Evolutionary conservation across 2,329 filamentous ascomycete species (phyloP).

Genomic region (Colletotrichum tabaci): DNA sequence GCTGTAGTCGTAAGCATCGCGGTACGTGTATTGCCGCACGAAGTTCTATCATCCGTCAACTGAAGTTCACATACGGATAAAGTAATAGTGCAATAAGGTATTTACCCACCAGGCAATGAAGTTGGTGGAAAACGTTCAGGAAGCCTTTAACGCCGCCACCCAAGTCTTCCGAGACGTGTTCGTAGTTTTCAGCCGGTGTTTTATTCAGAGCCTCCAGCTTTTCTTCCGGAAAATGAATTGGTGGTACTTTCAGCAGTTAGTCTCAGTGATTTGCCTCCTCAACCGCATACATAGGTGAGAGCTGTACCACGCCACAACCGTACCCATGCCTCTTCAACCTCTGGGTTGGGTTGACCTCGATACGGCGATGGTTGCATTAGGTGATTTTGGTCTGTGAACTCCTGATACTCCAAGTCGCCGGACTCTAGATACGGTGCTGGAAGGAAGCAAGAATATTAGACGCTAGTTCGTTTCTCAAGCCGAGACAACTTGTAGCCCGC

Average conservation of each 20-base stretch:
- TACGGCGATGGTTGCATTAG: conserved; percentile 40
- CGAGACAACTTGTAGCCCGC: no score
- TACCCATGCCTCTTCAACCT: conserved; percentile 38
- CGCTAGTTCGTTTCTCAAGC: not conserved
- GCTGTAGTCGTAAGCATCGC: conserved; percentile 33
- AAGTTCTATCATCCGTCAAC: conserved; percentile 20
- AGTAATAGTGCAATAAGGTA: not conserved
- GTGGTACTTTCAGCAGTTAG: not conserved
- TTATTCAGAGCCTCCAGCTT: conserved; percentile 5
- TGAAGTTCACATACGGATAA: not conserved
- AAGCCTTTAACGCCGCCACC: conserved; percentile 32
- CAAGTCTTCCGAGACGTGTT: conserved; percentile 24
- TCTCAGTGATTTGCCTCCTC: not conserved
- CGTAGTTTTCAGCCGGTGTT: not conserved
- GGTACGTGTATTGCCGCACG: conserved; percentile 34
- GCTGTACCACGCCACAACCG: conserved; percentile 33
- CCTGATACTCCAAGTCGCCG: not conserved
- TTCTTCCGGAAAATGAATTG: conserved; percentile 4
- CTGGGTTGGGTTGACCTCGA: conserved; percentile 34
- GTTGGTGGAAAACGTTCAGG: conserved; percentile 41
- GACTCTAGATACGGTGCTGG: conserved; percentile 12
- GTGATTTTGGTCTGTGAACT: conserved; percentile 29
- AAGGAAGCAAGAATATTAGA: not conserved
- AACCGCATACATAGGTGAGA: not conserved
- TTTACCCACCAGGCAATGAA: conserved; percentile 38